These are phyloP conservation scores for Phytophthora multivora DNA, from an alignment of 352 stramenopile genomes.

Conservation along the genomic window DNA sequence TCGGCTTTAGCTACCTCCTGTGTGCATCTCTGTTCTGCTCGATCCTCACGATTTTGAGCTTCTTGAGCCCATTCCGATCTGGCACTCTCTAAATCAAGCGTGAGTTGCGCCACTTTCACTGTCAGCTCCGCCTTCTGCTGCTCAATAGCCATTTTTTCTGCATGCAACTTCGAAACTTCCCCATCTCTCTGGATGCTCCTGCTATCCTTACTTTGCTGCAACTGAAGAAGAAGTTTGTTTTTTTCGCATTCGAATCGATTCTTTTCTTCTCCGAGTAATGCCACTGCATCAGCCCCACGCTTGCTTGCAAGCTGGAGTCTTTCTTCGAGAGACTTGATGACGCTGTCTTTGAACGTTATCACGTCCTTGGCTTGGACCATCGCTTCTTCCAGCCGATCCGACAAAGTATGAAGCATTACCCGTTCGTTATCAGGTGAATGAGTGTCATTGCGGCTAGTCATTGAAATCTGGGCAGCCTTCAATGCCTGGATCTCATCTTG, in stretches of 20 bases:
- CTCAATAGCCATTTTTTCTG: slow-evolving; percentile 17
- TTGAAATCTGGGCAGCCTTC: slow-evolving; percentile 20
- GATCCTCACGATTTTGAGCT: slow-evolving; percentile 23
- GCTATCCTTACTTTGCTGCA: slow-evolving; percentile 24
- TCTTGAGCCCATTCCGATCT: slow-evolving; percentile 28
- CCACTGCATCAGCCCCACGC: slow-evolving; percentile 19
- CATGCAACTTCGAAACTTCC: slow-evolving; percentile 20
- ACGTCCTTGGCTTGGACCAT: slow-evolving; percentile 77
- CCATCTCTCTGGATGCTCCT: slow-evolving; percentile 6
- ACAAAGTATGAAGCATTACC: slow-evolving; percentile 60
- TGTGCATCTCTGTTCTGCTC: slow-evolving; percentile 12
- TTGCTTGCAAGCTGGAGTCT: slow-evolving; percentile 39
- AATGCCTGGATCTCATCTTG: slow-evolving; percentile 50
- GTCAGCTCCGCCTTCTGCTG: slow-evolving; percentile 41
- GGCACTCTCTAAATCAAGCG: slow-evolving; percentile 36
- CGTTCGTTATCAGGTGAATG: slow-evolving; percentile 35
- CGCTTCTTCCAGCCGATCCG: slow-evolving; percentile 51
- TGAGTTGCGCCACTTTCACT: slow-evolving; percentile 38
- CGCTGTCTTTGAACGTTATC: slow-evolving; percentile 66
- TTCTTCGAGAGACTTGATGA: slow-evolving; percentile 59
- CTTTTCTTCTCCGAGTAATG: slow-evolving; percentile 21
- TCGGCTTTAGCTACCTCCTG: slow-evolving; percentile 22
- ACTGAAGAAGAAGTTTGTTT: slow-evolving; percentile 18
- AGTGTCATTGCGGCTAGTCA: not conserved
- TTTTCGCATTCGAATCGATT: slow-evolving; percentile 27